Base-by-base conservation (phyloP, 2,329 filamentous ascomycete genomes). In the Paracamarosporium sp. region DNA sequence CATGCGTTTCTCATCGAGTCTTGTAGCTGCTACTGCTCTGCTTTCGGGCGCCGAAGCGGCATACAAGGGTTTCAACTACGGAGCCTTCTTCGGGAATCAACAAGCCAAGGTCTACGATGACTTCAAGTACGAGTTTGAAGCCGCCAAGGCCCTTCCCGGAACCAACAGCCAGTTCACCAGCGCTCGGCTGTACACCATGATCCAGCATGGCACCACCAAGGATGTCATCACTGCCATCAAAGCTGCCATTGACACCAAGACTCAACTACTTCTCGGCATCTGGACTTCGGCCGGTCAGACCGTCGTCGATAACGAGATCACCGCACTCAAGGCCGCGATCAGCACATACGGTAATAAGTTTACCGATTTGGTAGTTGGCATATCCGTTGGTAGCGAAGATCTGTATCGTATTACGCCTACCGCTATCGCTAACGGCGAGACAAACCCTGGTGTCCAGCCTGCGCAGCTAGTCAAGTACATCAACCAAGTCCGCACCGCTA, bases 351-450 rank as follows among this genome's bases (percentile, higher is more conserved):
- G 91, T 56, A 77, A 80, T 9, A 79, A 83, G 46, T 87, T 96
- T 68, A 83, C 84, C 36, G 80, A 83, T 55, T 80, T 90, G 17
- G 87, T 96, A 41, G 89, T 87, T 55, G 93, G 91, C 75, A 94
- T 96, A 78, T 93, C 91, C 0, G 87, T 96, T 52, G 93, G 93
- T 61, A 90, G 85, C 64, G 93, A 97, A 82, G 93, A 97, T 75
- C 84, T 82, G 22, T 83, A 82, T 70, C 67, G 78, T 62, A 80
- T 73, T 80, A 91, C 91, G 0, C 84, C 86, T n/a, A 88, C 83
- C 9, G 91, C 90, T 55, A 84, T 89, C 59, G 77, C 81, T 50
- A 86, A 87, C 70, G 56, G 56, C 57, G 78, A 86, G 1, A 85
- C 87, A 35, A 85, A 87, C 55, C 75, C 84, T 35, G 92, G 92